Evolutionary conservation across 2,329 filamentous ascomycete species (phyloP), one percentile per base, ranked within the genome.

Genomic region (Atkinsonella texensis): DNA sequence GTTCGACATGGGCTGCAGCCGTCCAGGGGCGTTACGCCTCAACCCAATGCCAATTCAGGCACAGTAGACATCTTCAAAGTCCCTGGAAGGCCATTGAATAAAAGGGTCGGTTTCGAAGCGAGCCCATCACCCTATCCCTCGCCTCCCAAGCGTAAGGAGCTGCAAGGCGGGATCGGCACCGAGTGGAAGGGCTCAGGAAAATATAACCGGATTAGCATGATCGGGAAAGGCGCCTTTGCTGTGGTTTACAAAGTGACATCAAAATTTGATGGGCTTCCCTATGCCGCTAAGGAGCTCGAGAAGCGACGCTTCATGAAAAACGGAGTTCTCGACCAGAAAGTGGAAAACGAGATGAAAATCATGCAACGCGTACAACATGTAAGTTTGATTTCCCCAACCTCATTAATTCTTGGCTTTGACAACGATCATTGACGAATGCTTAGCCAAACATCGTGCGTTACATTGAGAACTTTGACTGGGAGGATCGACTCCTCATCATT

Each of bases 331-430:
- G 89, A 95, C 61, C 84, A 89, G 58, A 95, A 94, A 66, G 85
- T 97, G 13, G 88, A 96, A 63, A 96, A 94, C 60, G 93, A 98
- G 70, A 91, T 98, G 84, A 86, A 82, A 57, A 97, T 98, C 60
- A 97, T 98, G 89, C 82, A 85, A 61, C 79, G 76, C 50, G 78
- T 97, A 49, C 74, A 83, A 50, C 93, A 98, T 71, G 86, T 89
- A 71, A 76, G 85, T 68, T 7, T 1, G 17, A 46, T 23, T 15
- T 32, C 10, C 13, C 17, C 9, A 28, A 35, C 13, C 12, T 40
- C 10, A 18, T 40, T 9, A 11, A 31, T 28, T 18, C n/a, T 35
- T 40, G 31, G 28, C 28, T 28, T 28, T 28, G 28, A 28, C 7
- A 28, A 28, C 28, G 28, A 28, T 28, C 28, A 28, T 42, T 53